A percentile compares a stretch with the other conserved stretches of the same genome.
Conservation (phyloP, 1,284 basidiomycete genomes). For the Sphagnurus paluster region DNA sequence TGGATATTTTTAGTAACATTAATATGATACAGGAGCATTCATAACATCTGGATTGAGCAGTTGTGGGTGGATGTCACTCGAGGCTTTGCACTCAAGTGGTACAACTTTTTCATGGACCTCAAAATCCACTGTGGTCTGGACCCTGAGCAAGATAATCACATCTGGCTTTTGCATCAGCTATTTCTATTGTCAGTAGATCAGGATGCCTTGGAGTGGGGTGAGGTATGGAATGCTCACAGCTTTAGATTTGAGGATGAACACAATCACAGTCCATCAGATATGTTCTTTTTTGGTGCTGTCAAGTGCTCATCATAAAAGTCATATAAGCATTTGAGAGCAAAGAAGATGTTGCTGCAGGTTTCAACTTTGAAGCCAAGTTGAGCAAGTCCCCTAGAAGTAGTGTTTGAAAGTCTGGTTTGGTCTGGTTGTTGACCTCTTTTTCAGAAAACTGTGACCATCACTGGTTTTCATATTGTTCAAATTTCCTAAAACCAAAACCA, state of each 20-base stretch:
- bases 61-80: conserved; percentile 33
- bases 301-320: conserved; percentile 15
- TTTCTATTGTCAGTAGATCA: conserved; percentile 20
- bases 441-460: too few species aligned
- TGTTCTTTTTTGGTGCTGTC: conserved; percentile 25
- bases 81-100: conserved; percentile 26
- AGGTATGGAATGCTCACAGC: conserved; percentile 21
- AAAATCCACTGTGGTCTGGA: conserved; percentile 18
- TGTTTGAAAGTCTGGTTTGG: too few species aligned
- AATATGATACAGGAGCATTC: conserved; percentile 25
- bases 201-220: conserved; percentile 21
- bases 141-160: conserved; percentile 13
- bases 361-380: background rate
- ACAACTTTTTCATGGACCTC: conserved; percentile 22
- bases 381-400: background rate
- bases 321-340: background rate
- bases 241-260: conserved; percentile 14
- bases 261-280: conserved; percentile 16
- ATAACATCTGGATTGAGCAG: conserved; percentile 33
- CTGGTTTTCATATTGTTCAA: too few species aligned
- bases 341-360: background rate
- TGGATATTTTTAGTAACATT: background rate
- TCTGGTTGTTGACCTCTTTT: too few species aligned
- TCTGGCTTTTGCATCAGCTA: conserved; percentile 23
- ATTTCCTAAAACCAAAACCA: too few species aligned